Conservation (phyloP, 306 rosid genomes). For the Herpetospermum pedunculosum region DNA sequence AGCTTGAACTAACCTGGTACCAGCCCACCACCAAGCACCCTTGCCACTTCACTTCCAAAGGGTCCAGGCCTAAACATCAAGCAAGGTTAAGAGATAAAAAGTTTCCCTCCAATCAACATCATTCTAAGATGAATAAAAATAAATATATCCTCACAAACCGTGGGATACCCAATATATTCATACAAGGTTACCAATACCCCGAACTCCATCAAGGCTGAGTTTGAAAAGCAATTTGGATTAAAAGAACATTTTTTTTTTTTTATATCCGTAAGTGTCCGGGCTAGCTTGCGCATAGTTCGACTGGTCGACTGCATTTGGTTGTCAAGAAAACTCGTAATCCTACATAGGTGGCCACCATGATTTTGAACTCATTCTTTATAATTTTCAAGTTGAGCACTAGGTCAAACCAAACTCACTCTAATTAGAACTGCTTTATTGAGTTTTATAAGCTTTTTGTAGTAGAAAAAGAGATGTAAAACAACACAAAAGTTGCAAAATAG, state of each 20-base stretch:
- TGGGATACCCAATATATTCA: background rate
- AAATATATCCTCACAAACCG: background rate
- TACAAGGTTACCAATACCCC: background rate
- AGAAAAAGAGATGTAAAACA: background rate
- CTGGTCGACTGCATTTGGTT: no score
- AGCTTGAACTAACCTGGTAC: constrained; percentile 56
- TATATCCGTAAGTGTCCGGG: no score
- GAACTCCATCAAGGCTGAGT: background rate
- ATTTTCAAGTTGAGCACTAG: no score
- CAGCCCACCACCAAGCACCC: constrained; percentile 92
- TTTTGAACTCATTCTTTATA: no score
- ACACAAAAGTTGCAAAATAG: background rate
- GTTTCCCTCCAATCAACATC: background rate
- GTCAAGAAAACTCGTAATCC: no score
- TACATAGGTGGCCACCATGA: no score
- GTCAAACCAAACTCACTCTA: background rate
- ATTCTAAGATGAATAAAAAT: background rate
- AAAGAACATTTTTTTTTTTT: no score
- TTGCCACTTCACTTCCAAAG: constrained; percentile 62
- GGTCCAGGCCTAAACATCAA: constrained; percentile 47
- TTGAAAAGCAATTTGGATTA: background rate
- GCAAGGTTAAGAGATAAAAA: background rate
- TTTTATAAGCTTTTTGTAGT: background rate
- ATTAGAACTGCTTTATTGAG: background rate
- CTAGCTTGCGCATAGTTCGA: no score